Percentiles rank a stretch among this genome's conserved stretches.
phyloP scores from a whole-genome alignment of 2,329 filamentous ascomycete species.

The Hymenoscyphus infarciens region DNA sequence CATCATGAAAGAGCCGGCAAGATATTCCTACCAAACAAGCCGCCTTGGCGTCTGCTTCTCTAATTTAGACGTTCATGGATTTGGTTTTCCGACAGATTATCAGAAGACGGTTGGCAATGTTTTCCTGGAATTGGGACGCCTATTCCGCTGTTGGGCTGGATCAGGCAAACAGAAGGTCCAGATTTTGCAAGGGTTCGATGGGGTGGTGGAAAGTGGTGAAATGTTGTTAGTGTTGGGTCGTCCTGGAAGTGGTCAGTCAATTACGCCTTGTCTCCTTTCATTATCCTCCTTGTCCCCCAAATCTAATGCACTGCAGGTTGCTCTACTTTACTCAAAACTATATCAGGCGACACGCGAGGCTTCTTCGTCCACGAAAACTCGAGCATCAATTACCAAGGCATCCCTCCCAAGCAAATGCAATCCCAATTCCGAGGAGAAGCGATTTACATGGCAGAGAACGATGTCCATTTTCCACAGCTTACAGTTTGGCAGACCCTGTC shows the following conservation, averaged over 20 bases:
- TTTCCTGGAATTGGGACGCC: conserved; percentile 43
- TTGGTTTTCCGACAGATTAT: conserved; percentile 27
- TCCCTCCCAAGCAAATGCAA: conserved; percentile 42
- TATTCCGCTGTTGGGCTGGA: conserved; percentile 47
- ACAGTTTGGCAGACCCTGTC: conserved; percentile 69
- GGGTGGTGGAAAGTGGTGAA: conserved; percentile 58
- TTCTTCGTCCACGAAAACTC: conserved; percentile 49
- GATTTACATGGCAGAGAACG: conserved; percentile 59
- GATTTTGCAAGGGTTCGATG: conserved; percentile 60
- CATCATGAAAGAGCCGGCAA: conserved; percentile 44
- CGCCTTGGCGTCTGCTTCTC: conserved; percentile 25
- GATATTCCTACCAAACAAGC: conserved; percentile 15
- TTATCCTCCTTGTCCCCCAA: neutral
- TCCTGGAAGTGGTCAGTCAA: conserved; percentile 41
- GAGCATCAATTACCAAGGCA: conserved; percentile 59
- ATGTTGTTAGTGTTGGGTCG: conserved; percentile 52
- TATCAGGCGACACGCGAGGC: conserved; percentile 52
- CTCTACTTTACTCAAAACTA: conserved; percentile 58
- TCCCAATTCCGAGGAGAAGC: conserved; percentile 49
- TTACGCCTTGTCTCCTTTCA: conserved; percentile 44
- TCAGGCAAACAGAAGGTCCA: conserved; percentile 45
- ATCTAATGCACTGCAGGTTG: conserved; percentile 43
- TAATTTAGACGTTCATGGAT: conserved; percentile 27
- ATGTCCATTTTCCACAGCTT: conserved; percentile 70
- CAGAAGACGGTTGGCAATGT: conserved; percentile 35